Percentiles rank a stretch among this genome's conserved stretches.
Evolutionary conservation across 208 protist genomes (phyloP).

Genomic region (Porcisia hertigi): DNA sequence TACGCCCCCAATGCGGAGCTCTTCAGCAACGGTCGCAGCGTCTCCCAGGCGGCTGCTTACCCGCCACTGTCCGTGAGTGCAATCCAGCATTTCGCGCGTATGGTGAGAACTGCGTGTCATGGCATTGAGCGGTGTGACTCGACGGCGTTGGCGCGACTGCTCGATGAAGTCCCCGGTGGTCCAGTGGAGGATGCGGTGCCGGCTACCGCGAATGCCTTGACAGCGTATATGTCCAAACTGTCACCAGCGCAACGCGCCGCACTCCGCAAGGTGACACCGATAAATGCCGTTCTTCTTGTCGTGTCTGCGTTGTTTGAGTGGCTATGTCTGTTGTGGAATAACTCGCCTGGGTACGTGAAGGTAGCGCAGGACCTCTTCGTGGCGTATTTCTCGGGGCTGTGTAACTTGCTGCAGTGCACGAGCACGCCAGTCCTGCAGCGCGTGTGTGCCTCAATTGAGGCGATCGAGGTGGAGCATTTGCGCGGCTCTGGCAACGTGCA

Average conservation of each 20-base stretch:
- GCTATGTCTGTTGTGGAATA: conserved; percentile 65
- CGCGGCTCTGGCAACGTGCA: conserved; percentile 47
- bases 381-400: conserved; percentile 77
- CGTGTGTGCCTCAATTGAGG: conserved; percentile 83
- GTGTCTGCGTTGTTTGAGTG: conserved; percentile 80
- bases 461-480: conserved; percentile 76
- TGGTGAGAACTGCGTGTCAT: conserved; percentile 52
- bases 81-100: conserved; percentile 66
- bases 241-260: conserved; percentile 23
- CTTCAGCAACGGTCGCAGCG: neutral
- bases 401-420: conserved; percentile 76
- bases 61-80: conserved; percentile 50
- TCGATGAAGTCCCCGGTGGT: conserved; percentile 39
- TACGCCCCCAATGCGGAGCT: conserved; percentile 42
- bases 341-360: conserved; percentile 27
- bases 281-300: conserved; percentile 68
- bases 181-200: conserved; percentile 14
- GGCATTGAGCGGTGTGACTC: conserved; percentile 64
- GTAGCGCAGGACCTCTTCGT: conserved; percentile 55
- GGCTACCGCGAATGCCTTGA: conserved; percentile 9
- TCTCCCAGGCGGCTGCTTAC: conserved; percentile 27
- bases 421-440: conserved; percentile 65
- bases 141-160: conserved; percentile 33
- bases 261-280: conserved; percentile 56
- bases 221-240: conserved; percentile 17